Base-by-base conservation (phyloP, 768 basidiomycete species). In the Podaxis carcinomalis region DNA sequence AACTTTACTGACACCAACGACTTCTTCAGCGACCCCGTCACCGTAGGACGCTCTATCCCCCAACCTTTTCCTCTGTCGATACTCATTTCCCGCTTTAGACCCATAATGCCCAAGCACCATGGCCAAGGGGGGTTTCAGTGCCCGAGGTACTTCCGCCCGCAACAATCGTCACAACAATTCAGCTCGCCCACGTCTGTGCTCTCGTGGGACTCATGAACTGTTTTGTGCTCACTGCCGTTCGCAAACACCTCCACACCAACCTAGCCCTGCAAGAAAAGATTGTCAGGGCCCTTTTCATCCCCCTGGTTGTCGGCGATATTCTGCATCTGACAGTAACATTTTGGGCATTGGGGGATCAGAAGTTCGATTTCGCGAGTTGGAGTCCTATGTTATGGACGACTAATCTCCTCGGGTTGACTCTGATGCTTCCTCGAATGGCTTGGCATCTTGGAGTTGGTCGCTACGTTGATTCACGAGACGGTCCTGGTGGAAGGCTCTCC, bases 381-480 rank as follows among this genome's bases (percentile, higher is more conserved):
- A 83, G 77, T 63, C 82, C 85, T 0, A 86, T 89, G 82, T 69
- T 90, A 19, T 89, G 87, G 84, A 75, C 80, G 4, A 91, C 89
- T 0, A 68, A 90, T 16, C 51, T 85, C 14, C 68, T 88, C 11
- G 90, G 90, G 0, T 64, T 90, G 37, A 81, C 81, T 13, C 70
- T 92, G 53, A 74, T 91, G 79, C 71, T 91, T 51, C 89, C 90
- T 10, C 80, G 90, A 25, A 68, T 88, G 19, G 80, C 83, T 63
- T 92, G 90, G 90, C 85, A 89, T 69, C 65, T 90, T 52, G 90
- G 90, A 7, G 75, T 92, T 56, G 89, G 87, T 60, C 80, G 90
- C 51, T 92, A 90, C 70, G 83, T 86, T 11, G 83, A 91, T 67
- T 72, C 73, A 27, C 79, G 89, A 62, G 89, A 92, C 68, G 79